These are phyloP conservation scores for Metarhizium album DNA, from an alignment of 2,329 filamentous ascomycete genomes.

Conservation along the genomic window DNA sequence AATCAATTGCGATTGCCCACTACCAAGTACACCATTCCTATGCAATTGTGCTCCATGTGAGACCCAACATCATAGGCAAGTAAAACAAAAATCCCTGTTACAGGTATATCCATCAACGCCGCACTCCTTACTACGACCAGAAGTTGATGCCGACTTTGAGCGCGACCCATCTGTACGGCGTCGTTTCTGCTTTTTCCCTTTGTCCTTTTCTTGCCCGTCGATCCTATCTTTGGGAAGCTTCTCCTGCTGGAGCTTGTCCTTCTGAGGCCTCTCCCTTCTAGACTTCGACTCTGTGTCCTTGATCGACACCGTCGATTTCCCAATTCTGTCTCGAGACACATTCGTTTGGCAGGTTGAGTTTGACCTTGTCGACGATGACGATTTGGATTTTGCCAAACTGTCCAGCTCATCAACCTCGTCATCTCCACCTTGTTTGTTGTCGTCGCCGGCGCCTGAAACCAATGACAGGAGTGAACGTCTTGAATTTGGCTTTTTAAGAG, in stretches of 20 bases:
- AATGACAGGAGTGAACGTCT: slow-evolving; percentile 4
- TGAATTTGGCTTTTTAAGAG: not conserved
- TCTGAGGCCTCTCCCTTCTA: slow-evolving; percentile 11
- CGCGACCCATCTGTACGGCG: slow-evolving; percentile 7
- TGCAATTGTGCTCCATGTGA: not conserved
- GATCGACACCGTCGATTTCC: slow-evolving; percentile 18
- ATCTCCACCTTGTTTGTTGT: not conserved
- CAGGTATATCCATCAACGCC: slow-evolving; percentile 46
- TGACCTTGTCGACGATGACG: slow-evolving; percentile 9
- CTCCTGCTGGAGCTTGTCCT: not conserved
- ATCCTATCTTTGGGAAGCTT: not conserved
- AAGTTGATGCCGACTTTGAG: slow-evolving; percentile 24
- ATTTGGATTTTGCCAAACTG: not conserved
- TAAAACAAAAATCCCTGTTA: slow-evolving; percentile 49
- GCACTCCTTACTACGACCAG: slow-evolving; percentile 39
- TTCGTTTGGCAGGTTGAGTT: slow-evolving; percentile 7
- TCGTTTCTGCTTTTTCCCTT: slow-evolving; percentile 3
- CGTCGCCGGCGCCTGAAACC: not conserved
- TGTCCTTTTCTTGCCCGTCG: slow-evolving; percentile 7
- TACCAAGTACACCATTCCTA: not conserved
- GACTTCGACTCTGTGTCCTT: slow-evolving; percentile 19
- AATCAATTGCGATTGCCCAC: not conserved
- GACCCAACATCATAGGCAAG: slow-evolving; percentile 28
- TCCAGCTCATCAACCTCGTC: slow-evolving; percentile 6
- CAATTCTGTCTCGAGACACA: slow-evolving; percentile 10